Conservation (phyloP, 2,329 filamentous ascomycete species). For the Parasarocladium wereldwijsianum region DNA sequence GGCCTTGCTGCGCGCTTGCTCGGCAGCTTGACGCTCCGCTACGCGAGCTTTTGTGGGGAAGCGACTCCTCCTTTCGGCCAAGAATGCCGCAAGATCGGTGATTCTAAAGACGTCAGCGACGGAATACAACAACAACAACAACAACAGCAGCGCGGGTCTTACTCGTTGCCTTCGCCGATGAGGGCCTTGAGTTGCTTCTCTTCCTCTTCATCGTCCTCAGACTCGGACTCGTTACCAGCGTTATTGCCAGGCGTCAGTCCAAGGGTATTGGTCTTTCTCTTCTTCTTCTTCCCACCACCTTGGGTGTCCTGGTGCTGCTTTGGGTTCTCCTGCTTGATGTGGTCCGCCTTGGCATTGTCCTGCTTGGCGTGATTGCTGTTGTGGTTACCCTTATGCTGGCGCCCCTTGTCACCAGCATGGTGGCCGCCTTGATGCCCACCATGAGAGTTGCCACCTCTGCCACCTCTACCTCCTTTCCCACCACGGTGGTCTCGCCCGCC, state of each 20-base stretch:
- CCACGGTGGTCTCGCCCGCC: constrained; percentile 19
- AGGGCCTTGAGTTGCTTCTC: constrained; percentile 49
- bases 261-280: constrained; percentile 56
- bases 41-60: constrained; percentile 66
- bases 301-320: constrained; percentile 22
- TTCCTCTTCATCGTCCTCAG: constrained; percentile 54
- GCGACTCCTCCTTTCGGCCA: constrained; percentile 63
- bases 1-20: constrained; percentile 29
- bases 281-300: constrained; percentile 49
- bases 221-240: constrained; percentile 35
- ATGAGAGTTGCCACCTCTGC: constrained; percentile 20
- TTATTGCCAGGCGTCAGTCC: constrained; percentile 53
- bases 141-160: too few species aligned
- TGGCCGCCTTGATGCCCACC: constrained; percentile 21
- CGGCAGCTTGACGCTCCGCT: constrained; percentile 43
- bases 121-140: too few species aligned
- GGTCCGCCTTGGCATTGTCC: constrained; percentile 1
- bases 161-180: constrained; percentile 41
- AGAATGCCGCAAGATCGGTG: constrained; percentile 64
- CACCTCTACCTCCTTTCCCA: too few species aligned
- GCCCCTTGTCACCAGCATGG: constrained; percentile 30
- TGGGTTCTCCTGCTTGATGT: constrained; percentile 10
- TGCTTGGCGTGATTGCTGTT: constrained; percentile 8
- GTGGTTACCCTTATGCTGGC: constrained; percentile 21
- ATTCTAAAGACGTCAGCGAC: constrained; percentile 28